Base-by-base conservation (phyloP, 345 rosid species). In the Zanthoxylum bungeanum region DNA sequence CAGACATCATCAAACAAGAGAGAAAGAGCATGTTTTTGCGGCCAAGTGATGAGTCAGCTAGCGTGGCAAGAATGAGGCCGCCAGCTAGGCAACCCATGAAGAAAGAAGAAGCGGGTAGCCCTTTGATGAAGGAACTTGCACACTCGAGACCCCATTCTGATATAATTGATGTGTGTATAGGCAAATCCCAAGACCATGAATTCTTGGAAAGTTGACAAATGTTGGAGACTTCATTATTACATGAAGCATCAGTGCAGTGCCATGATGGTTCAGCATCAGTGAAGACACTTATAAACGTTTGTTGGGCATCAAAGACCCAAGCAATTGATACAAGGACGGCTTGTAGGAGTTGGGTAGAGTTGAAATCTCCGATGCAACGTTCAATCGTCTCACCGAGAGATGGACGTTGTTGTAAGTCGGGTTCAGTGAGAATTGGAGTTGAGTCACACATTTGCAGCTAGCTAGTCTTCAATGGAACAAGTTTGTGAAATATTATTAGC, bases 51-150 rank as follows among this genome's bases (percentile, higher is more conserved):
- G 92, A 80, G 69, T 89, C 95, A 2, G 85, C 92, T 0, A 89
- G 73, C 0, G 88, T 72, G 14, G 91, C 77, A 0, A 87, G 73
- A 58, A 81, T 24, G 40, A 88, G 21, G 10, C 92, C 92, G 0
- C 95, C 92, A 16, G 81, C 37, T 2, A 89, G 56, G 76, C 88
- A 87, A 2, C 95, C 92, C 50, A 77, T 44, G 81, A 84, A 86
- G 82, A 86, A 89, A 3, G 88, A 80, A 1, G 90, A 83, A 5
- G 91, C 84, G 0, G 95, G 95, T 2, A 89, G 77, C 63, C 86
- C 91, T 16, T 51, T 83, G 69, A 86, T 31, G 59, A 83, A 25
- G 2, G 88, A 77, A 36, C 75, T 79, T 1, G 88, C 69, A 24
- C 92, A 83, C 51, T 86, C 79, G 7, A 89, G 88, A 1, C 56